Evolutionary conservation across 768 basidiomycete species (phyloP).

Genomic region (Glaciozyma martinii): DNA sequence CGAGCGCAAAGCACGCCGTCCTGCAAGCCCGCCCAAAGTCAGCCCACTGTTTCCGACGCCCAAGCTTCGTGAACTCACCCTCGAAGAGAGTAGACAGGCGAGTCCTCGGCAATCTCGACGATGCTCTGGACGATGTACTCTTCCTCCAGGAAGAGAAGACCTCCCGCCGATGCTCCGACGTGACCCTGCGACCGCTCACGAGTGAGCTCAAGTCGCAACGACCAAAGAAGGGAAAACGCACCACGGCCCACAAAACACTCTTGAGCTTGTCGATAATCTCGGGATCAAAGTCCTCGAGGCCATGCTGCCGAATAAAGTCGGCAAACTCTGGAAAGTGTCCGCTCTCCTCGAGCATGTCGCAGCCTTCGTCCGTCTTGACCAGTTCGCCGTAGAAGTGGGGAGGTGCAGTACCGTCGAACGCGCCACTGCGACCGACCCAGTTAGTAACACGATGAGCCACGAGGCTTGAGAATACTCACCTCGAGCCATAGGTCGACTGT

Average conservation of each 20-base stretch:
- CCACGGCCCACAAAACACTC: slow-evolving; percentile 93
- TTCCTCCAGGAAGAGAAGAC: slow-evolving; percentile 89
- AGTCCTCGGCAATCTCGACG: slow-evolving; percentile 81
- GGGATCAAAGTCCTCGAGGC: slow-evolving; percentile 69
- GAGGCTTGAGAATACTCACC: background rate
- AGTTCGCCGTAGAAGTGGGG: slow-evolving; percentile 97
- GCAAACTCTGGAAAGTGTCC: slow-evolving; percentile 87
- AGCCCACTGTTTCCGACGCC: background rate
- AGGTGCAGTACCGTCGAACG: slow-evolving; percentile 78
- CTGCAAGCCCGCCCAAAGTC: slow-evolving; percentile 42
- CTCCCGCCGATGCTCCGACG: slow-evolving; percentile 44
- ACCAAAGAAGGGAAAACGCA: slow-evolving; percentile 44
- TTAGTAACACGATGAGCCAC: background rate
- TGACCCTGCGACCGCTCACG: slow-evolving; percentile 50
- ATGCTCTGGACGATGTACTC: slow-evolving; percentile 87
- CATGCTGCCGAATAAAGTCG: slow-evolving; percentile 78
- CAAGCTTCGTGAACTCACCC: slow-evolving; percentile 55
- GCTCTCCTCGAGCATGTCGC: slow-evolving; percentile 78
- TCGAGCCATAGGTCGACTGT: slow-evolving; percentile 44
- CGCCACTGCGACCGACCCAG: slow-evolving; percentile 40
- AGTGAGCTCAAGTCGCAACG: no score
- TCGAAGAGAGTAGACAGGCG: slow-evolving; percentile 77
- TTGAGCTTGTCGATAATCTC: slow-evolving; percentile 83
- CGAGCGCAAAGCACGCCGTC: slow-evolving; percentile 92
- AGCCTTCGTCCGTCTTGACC: slow-evolving; percentile 91